Conservation (phyloP, 345 rosid genomes). For the Murraya koenigii region DNA sequence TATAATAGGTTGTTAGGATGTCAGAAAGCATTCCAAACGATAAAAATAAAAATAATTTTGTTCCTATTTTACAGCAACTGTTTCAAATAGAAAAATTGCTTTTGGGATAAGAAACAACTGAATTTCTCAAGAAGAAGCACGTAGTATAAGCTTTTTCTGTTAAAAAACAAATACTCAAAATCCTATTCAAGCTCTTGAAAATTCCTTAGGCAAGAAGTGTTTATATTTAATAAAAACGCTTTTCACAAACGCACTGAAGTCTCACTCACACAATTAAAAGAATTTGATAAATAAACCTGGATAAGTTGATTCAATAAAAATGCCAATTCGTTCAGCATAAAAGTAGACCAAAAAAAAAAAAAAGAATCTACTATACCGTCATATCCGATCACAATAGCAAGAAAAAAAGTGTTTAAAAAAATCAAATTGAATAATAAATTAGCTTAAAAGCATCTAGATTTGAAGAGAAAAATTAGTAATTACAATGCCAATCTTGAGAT, state of each 20-base stretch:
- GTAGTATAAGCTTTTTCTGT: background rate
- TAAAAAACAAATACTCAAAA: too few relatives aligned
- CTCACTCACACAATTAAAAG: background rate
- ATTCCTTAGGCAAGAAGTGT: too few relatives aligned
- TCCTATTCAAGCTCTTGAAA: background rate
- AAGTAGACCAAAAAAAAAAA: background rate
- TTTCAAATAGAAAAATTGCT: background rate
- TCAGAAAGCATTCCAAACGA: background rate
- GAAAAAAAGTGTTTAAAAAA: background rate
- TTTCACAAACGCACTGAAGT: background rate
- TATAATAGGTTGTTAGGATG: background rate
- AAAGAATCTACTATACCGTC: background rate
- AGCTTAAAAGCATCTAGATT: background rate
- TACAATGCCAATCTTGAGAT: constrained; percentile 99
- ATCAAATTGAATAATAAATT: background rate
- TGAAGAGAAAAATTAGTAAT: background rate
- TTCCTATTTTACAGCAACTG: background rate
- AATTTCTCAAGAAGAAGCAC: background rate
- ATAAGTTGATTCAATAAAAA: background rate
- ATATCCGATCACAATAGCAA: background rate
- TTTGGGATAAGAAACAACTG: background rate
- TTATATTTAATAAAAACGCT: too few relatives aligned
- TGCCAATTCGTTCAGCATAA: background rate
- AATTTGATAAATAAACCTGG: background rate
- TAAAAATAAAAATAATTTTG: background rate